Evolutionary conservation across 2,329 filamentous ascomycete species (phyloP), one percentile per base, ranked within the genome.

Genomic region (Aspergillus pseudonomiae): DNA sequence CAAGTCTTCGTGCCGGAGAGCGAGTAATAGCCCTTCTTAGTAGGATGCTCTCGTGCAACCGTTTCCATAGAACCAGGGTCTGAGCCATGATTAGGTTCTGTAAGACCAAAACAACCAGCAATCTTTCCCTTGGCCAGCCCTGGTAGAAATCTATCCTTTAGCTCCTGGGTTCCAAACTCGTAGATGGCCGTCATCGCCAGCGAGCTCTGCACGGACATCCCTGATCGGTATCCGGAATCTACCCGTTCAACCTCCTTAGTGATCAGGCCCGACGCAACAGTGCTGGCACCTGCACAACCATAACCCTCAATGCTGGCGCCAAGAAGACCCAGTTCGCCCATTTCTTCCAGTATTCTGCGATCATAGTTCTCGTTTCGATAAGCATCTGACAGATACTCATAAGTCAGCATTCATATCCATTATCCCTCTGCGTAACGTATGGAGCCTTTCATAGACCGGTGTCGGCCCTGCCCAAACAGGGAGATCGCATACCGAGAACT

Each of bases 31-130:
- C 93, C 93, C 73, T 91, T 90, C 82, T 94, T 94, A 9, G 87
- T 89, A 6, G 93, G 91, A 75, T 97, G 93, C 56, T 89, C 89
- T 75, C 89, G 92, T n/a, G 93, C 94, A 11, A 86, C 85, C 6
- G 90, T 93, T 83, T 97, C 93, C 92, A 97, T 94, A 41, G 90
- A 92, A 16, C 93, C 93, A 6, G 93, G 93, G 75, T 97, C 94
- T 62, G 91, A 95, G 64, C 93, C 93, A 77, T 97, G 93, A 77
- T 97, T 96, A 60, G 94, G 93, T 79, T 97, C 93, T 1, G 94
- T 97, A 72, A 97, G 80, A 26, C 94, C 93, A 79, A 97, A 97
- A 68, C 91, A 93, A 50, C 93, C 93, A 2, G 96, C 79, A 6
- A 94, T 78, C 74, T 92, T 91, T 7, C 93, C 93, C 77, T 91